phyloP scores from a whole-genome alignment of 257 asterid species.

The Solanum piurae region DNA sequence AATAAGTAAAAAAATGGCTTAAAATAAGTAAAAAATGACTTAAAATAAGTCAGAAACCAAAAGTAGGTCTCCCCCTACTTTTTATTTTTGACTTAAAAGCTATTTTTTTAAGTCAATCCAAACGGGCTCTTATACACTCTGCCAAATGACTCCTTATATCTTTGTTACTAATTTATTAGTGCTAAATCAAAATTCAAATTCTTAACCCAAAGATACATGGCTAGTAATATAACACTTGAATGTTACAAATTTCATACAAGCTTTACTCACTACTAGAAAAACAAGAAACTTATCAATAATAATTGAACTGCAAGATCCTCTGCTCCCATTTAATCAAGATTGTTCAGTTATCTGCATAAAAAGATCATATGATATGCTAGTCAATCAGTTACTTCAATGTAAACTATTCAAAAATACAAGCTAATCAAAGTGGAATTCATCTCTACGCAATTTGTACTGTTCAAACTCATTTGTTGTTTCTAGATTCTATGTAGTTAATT shows the following conservation, averaged over 20 bases:
- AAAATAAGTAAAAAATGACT: no score
- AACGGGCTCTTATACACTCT: no score
- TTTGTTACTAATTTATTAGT: neutral
- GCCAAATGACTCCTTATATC: neutral
- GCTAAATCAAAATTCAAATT: neutral
- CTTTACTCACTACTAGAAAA: neutral
- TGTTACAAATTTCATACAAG: neutral
- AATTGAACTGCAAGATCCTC: neutral
- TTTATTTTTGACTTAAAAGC: no score
- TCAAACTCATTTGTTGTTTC: neutral
- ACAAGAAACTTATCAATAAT: neutral
- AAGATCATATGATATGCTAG: neutral
- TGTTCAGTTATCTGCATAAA: conserved; percentile 12
- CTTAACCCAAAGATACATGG: neutral
- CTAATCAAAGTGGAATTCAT: neutral
- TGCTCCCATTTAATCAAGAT: neutral
- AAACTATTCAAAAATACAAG: neutral
- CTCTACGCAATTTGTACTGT: neutral
- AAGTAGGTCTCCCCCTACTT: no score
- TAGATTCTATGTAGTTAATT: neutral
- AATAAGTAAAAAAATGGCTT: no score
- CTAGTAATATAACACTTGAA: neutral
- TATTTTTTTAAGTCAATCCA: no score
- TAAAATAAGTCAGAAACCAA: no score
- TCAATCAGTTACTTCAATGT: neutral